Percentiles rank a stretch among this genome's conserved stretches.
Evolutionary conservation across 2,329 filamentous ascomycete species (phyloP).

Genomic region (Pseudonectria foliicola): DNA sequence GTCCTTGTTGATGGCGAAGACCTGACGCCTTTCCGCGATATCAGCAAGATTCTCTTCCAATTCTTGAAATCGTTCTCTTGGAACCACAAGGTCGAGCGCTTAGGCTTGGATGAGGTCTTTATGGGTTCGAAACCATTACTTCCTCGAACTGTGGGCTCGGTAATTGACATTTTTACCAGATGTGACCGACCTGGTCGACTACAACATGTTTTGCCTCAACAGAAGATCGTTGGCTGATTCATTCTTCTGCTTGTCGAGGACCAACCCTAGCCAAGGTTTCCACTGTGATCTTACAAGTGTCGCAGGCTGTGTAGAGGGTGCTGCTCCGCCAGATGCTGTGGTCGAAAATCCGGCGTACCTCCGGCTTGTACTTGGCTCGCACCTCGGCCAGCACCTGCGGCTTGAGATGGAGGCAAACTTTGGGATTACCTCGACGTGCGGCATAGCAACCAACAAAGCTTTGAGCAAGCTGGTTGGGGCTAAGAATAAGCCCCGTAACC

Average conservation of each 20-base stretch:
- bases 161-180: constrained; percentile 42
- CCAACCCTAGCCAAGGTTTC: constrained; percentile 76
- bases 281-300: constrained; percentile 63
- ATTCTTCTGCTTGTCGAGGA: constrained; percentile 70
- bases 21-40: constrained; percentile 75
- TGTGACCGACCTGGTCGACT: constrained; percentile 77
- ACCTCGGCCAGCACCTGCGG: constrained; percentile 71
- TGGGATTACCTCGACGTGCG: constrained; percentile 82
- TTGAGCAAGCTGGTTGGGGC: constrained; percentile 79
- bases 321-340: constrained; percentile 13
- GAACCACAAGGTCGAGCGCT: constrained; percentile 68
- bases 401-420: constrained; percentile 64
- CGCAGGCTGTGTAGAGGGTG: constrained; percentile 50
- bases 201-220: constrained; percentile 70
- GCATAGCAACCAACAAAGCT: constrained; percentile 80
- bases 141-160: neutral
- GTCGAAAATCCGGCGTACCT: constrained; percentile 38
- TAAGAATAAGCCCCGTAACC: constrained; percentile 77
- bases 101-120: constrained; percentile 84
- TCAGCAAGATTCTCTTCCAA: constrained; percentile 70
- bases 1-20: constrained; percentile 85
- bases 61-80: constrained; percentile 70
- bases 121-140: constrained; percentile 29
- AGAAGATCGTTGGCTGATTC: constrained; percentile 54
- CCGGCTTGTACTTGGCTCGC: constrained; percentile 69